Percentiles rank a stretch among this genome's conserved stretches.
phyloP scores from a whole-genome alignment of 345 rosid species.

The Microcos paniculata region DNA sequence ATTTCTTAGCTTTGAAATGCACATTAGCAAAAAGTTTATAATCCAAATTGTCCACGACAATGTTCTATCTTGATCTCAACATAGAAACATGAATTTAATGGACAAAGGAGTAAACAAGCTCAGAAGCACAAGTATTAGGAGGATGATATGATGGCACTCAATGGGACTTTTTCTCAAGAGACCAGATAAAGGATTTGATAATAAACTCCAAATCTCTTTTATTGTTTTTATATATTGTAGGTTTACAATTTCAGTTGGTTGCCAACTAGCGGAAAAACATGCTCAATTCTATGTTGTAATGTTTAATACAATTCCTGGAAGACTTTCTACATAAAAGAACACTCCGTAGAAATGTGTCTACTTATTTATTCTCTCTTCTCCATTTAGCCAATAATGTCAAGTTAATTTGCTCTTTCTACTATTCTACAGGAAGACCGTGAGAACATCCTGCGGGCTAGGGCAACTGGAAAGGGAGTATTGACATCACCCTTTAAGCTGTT shows the following conservation, averaged over 20 bases:
- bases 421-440: slow-evolving; percentile 80
- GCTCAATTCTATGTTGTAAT: neutral
- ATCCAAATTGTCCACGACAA: neutral
- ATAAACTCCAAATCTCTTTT: neutral
- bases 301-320: neutral
- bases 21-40: neutral
- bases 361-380: neutral
- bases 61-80: neutral
- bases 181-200: neutral
- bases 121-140: neutral
- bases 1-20: neutral
- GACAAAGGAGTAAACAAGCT: neutral
- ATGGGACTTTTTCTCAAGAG: neutral
- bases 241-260: neutral
- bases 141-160: neutral
- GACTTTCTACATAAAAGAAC: slow-evolving; percentile 8
- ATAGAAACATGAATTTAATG: neutral
- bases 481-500: slow-evolving; percentile 95
- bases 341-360: neutral
- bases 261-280: neutral
- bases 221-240: neutral
- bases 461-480: slow-evolving; percentile 90
- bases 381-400: neutral
- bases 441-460: slow-evolving; percentile 89
- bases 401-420: slow-evolving; percentile 10